Conservation (phyloP, 805 yeast species). For the Hanseniaspora mollemarum region DNA sequence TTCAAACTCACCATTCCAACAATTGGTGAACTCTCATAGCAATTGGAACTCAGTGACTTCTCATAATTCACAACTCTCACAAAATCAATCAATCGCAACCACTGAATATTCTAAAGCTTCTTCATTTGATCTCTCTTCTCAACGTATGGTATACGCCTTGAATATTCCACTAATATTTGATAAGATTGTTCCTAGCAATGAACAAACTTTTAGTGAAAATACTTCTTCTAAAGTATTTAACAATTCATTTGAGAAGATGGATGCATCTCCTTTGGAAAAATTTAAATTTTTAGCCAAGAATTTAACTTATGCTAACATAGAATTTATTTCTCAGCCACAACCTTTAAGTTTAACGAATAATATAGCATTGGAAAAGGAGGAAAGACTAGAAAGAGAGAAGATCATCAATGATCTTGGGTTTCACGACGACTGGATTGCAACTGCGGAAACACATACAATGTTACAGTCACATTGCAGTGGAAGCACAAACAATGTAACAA, state of each 20-base stretch:
- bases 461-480: not conserved
- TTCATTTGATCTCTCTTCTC: not conserved
- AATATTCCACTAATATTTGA: slow-evolving; percentile 3
- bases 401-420: slow-evolving; percentile 11
- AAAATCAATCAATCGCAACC: not conserved
- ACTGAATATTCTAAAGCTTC: not conserved
- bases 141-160: not conserved
- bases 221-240: not conserved
- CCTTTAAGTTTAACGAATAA: not conserved
- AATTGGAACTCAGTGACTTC: slow-evolving; percentile 13
- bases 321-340: not conserved
- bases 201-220: not conserved
- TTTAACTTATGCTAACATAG: slow-evolving; percentile 3
- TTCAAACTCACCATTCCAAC: slow-evolving; percentile 1
- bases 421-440: slow-evolving; percentile 14
- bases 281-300: slow-evolving; percentile 10
- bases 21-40: slow-evolving; percentile 4
- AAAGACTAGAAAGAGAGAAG: slow-evolving; percentile 7
- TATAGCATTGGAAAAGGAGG: not conserved
- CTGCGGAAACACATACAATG: not conserved
- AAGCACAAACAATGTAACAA: not conserved
- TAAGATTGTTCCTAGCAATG: not conserved
- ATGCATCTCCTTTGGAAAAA: not conserved
- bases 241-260: not conserved
- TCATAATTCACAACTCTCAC: slow-evolving; percentile 1